Base-by-base conservation (phyloP, 139 green algal genomes). In the Tetradesmus obliquus region DNA sequence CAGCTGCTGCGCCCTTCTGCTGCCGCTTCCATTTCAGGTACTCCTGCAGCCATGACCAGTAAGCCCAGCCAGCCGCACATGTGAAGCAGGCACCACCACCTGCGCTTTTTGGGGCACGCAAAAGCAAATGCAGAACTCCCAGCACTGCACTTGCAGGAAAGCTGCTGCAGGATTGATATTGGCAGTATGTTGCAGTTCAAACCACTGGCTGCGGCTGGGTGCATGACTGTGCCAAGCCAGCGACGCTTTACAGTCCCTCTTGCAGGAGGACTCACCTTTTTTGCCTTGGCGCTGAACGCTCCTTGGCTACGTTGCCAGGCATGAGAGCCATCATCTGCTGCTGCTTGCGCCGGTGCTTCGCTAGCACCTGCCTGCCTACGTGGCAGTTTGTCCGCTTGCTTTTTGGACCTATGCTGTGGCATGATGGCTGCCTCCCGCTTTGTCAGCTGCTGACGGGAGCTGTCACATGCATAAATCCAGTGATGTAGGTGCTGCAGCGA, bases 11-110 rank as follows among this genome's bases (percentile, higher is more conserved):
- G 2, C 86, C 24, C 90, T 93, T 94, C 51, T 91, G 87, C 32
- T 90, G 80, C 1, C 93, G 87, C 84, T 95, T 95, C 91, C 90
- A 94, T 58, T 94, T 76, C 0, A 95, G 76, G 57, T 91, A 91
- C 1, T 86, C 88, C 79, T 84, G 66, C 66, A 76, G 5, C 17
- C 62, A 72, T 5, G 1, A 12, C 3, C 66, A 4, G 66, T 45
- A 45, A 45, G 32, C 32, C 32, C 17, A 76, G 24, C 22, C 79
- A 84, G 79, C 51, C 45, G 79, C 45, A 55, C 45, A 54, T 84
- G 17, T 45, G 32, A 45, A 45, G 32, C 32, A 45, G 32, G 32
- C 32, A 45, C 32, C 32, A 45, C 32, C 32, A 45, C 32, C 32
- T 45, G 32, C 32, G 32, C 32, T 45, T 45, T 45, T 45, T 45